A percentile compares a stretch with the other conserved stretches of the same genome.
phyloP scores from a whole-genome alignment of 179 eudicot genomes.

The Beta corolliflora region DNA sequence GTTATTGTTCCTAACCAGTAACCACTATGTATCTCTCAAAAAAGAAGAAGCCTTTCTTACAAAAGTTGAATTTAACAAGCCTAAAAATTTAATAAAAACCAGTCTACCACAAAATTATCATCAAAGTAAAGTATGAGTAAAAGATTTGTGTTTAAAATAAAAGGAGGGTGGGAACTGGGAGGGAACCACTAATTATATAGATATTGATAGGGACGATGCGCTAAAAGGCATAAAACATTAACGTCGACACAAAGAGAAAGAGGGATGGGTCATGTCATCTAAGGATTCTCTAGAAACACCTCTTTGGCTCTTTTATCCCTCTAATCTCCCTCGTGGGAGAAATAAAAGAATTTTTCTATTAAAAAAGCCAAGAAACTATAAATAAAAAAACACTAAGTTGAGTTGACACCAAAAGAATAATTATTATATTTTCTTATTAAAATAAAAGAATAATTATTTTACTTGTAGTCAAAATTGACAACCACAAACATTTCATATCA shows the following conservation, averaged over 20 bases:
- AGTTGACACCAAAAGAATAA: not conserved
- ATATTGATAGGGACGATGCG: constrained; percentile 12
- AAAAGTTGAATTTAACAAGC: too few relatives aligned
- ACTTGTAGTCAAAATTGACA: constrained; percentile 20
- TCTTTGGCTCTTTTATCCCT: not conserved
- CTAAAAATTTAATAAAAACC: too few relatives aligned
- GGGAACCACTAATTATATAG: not conserved
- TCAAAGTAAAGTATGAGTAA: too few relatives aligned
- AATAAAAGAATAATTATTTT: not conserved
- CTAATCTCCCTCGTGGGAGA: not conserved
- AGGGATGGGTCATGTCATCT: not conserved
- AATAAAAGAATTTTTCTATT: not conserved
- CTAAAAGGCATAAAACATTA: not conserved
- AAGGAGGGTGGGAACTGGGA: not conserved
- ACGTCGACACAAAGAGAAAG: constrained; percentile 14
- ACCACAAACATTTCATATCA: not conserved
- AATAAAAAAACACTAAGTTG: not conserved
- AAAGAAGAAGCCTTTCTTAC: too few relatives aligned
- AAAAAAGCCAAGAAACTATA: not conserved
- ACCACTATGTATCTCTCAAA: too few relatives aligned
- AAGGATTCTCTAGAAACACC: constrained; percentile 23
- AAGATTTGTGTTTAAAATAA: too few relatives aligned
- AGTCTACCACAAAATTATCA: too few relatives aligned
- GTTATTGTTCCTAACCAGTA: too few relatives aligned
- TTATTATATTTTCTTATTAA: not conserved